A percentile compares a stretch with the other conserved stretches of the same genome.
These are phyloP conservation scores for Casaregolazyma suthepensis DNA, from an alignment of 1,139 yeast genomes.

Conservation along the genomic window DNA sequence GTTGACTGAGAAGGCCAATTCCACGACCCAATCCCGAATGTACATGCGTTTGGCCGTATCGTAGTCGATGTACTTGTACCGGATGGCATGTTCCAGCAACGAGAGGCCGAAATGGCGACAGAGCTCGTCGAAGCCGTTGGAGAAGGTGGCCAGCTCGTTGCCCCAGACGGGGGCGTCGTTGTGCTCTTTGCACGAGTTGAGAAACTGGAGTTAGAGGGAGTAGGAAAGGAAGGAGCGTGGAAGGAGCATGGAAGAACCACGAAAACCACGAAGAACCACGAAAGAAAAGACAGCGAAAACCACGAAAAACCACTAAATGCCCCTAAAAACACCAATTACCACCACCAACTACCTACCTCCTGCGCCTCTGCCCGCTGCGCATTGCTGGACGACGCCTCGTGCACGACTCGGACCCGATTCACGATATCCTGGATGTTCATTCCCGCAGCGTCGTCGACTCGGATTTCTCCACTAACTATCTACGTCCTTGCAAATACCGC, in stretches of 20 bases:
- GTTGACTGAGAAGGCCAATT: conserved; percentile 55
- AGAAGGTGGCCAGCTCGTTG: conserved; percentile 57
- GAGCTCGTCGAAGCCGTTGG: conserved; percentile 49
- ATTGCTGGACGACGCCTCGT: conserved; percentile 65
- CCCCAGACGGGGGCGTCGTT: conserved; percentile 94
- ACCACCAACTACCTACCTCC: conserved; percentile 27
- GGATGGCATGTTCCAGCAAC: conserved; percentile 66
- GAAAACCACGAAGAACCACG: too few species aligned
- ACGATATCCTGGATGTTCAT: conserved; percentile 64
- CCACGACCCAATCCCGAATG: conserved; percentile 77
- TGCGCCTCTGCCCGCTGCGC: conserved; percentile 37
- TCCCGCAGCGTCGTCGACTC: conserved; percentile 2
- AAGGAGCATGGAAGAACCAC: neutral
- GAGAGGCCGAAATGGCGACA: conserved; percentile 90
- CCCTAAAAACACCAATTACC: too few species aligned
- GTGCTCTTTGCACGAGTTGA: conserved; percentile 68
- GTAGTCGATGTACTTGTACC: conserved; percentile 47
- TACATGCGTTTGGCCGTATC: conserved; percentile 63
- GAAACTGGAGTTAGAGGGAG: conserved; percentile 37
- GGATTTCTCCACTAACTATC: neutral
- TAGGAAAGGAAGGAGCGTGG: neutral
- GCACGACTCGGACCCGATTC: conserved; percentile 46
- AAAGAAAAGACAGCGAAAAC: too few species aligned
- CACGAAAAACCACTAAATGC: too few species aligned
- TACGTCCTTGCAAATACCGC: neutral